Evolutionary conservation across 2,329 filamentous ascomycete genomes (phyloP), one percentile per base, ranked within the genome.

Genomic region (Aspergillus sp.): DNA sequence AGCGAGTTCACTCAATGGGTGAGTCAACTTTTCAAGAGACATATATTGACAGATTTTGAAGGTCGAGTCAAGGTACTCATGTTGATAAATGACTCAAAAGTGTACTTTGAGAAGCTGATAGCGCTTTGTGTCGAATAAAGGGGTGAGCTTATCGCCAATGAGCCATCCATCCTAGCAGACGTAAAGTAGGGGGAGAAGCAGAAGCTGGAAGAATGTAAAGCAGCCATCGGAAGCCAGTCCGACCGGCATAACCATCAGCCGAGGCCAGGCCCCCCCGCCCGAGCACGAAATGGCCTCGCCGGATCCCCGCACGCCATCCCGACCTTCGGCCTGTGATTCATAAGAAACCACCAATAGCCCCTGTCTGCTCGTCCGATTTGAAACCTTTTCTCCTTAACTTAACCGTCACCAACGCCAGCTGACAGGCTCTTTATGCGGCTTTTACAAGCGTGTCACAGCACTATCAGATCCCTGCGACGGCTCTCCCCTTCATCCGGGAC

Each of bases 351-450:
- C 41, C 38, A 41, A 30, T 13, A 19, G 49, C 28, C 30, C 53
- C 39, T 49, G 39, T 50, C 39, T 28, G 28, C 28, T 19, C 28
- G n/a, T 30, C 43, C 43, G 54, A 32, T 39, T 53, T 28, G 13
- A 21, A 48, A n/a, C 25, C 48, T 32, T 32, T 32, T 39, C 32
- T 38, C 30, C 25, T 21, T 43, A 13, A 25, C 30, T 32, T 54
- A n/a, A 47, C 8, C n/a, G 12, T 59, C 2, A 28, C 9, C 15
- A 21, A n/a, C 15, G 19, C 43, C 23, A 21, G 47, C 9, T 21
- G 17, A 15, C 39, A 59, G 28, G 30, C 23, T 41, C 64, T 71
- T 65, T 68, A 75, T 75, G 73, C 72, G 67, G 62, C 45, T 59
- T 62, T 25, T 74, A 9, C 58, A 66, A 59, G 60, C 63, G 9